A percentile compares a stretch with the other conserved stretches of the same genome.
phyloP scores from a whole-genome alignment of 2,329 filamentous ascomycete species.

The Alternaria arborescens region DNA sequence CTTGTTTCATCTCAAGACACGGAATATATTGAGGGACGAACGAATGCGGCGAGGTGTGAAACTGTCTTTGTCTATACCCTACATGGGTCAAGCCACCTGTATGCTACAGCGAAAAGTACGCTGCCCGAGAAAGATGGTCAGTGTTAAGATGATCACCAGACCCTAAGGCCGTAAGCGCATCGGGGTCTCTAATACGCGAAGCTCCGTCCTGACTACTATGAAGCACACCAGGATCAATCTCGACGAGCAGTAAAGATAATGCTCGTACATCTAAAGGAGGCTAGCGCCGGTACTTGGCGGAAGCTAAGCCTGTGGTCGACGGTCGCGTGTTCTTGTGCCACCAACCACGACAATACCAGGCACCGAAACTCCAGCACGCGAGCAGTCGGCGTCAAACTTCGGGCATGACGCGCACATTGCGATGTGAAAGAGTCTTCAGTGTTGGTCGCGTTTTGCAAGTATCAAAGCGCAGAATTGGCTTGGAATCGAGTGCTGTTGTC shows the following conservation, averaged over 20 bases:
- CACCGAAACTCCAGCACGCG: not conserved
- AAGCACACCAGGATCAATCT: not conserved
- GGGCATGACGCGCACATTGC: not conserved
- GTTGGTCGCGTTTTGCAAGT: not conserved
- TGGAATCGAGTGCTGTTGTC: constrained; percentile 1
- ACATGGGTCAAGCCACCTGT: not conserved
- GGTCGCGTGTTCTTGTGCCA: constrained; percentile 1
- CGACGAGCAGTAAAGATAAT: not conserved
- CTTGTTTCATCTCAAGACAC: not conserved
- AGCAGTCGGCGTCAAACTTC: not conserved
- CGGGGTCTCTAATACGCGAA: not conserved
- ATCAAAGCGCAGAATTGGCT: not conserved
- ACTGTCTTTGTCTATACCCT: not conserved
- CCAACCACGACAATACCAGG: not conserved
- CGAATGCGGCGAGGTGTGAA: not conserved
- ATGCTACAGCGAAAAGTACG: not conserved
- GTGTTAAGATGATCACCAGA: not conserved
- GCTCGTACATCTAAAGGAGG: not conserved
- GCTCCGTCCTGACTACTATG: not conserved
- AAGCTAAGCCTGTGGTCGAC: constrained; percentile 10
- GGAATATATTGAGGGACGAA: not conserved
- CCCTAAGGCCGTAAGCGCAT: not conserved
- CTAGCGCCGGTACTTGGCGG: constrained; percentile 11
- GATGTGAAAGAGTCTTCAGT: not conserved
- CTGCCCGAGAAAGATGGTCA: not conserved